Conservation (phyloP, 352 stramenopile species). For the Phytophthora meadii region DNA sequence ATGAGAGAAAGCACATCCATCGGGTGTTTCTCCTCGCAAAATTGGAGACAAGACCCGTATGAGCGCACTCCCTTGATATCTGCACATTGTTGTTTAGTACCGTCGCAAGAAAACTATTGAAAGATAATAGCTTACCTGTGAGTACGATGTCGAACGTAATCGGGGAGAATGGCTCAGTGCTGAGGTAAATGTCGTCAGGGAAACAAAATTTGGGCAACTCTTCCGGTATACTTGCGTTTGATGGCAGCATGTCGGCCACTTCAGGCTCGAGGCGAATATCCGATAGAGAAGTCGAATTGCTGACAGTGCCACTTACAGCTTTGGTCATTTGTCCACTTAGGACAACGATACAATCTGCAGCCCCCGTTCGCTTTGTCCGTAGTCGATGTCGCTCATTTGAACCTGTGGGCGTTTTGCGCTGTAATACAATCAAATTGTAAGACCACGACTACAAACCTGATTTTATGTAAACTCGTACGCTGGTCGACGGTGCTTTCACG, state of each 20-base stretch:
- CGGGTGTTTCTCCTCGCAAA: constrained; percentile 64
- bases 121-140: constrained; percentile 42
- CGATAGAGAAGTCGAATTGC: constrained; percentile 39
- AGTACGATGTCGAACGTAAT: constrained; percentile 76
- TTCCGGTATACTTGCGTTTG: constrained; percentile 53
- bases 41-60: constrained; percentile 73
- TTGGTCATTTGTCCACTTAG: constrained; percentile 55
- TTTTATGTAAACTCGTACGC: constrained; percentile 14
- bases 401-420: constrained; percentile 23
- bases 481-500: constrained; percentile 27
- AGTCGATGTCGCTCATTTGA: constrained; percentile 21
- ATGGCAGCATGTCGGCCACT: constrained; percentile 60
- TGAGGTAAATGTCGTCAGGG: constrained; percentile 63
- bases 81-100: constrained; percentile 10
- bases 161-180: constrained; percentile 42
- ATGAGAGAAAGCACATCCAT: constrained; percentile 74
- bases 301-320: constrained; percentile 40
- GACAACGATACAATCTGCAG: constrained; percentile 69
- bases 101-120: background rate
- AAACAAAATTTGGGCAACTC: constrained; percentile 83
- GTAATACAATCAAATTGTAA: background rate
- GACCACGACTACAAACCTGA: background rate
- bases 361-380: constrained; percentile 27
- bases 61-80: constrained; percentile 64
- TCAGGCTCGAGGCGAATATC: constrained; percentile 62